Base-by-base conservation (phyloP, 2,329 filamentous ascomycete species). In the Verticillium tricorpus region DNA sequence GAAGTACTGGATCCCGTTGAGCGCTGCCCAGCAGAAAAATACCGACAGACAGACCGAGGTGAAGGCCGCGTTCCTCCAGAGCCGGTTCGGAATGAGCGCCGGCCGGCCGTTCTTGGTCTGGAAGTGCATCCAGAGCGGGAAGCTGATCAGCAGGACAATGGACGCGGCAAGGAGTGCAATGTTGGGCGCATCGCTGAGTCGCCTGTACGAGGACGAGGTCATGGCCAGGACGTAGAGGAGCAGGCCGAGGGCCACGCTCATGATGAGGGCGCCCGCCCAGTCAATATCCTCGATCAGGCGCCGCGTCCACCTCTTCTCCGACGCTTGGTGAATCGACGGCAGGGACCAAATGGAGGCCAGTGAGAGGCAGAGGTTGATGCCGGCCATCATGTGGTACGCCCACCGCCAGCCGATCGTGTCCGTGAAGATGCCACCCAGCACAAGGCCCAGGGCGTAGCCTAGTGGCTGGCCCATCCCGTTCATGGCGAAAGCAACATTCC, bases 1-100 rank as follows among this genome's bases (percentile, higher is more conserved):
- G 54, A 81, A 81, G n/a, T 78, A 75, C 63, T 83, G 78, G 40
- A 82, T 77, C 0, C 75, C 73, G 25, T 83, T 82, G 17, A 80
- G 65, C 0, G 77, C 78, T 0, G 77, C 80, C 70, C 75, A 81
- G 2, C 77, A 75, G 2, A 84, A 68, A 11, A 82, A 75, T 0
- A 84, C 77, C 1, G 78, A 78, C 1, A 83, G 67, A 63, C 85
- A 89, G 8, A 85, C 78, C 1, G 76, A 77, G 0, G 82, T 82
- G 64, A 88, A 89, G 2, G 81, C 73, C 0, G 72, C 69, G 34
- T 85, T 86, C 3, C 73, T 77, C 86, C 85, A 88, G 0, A 89
- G 71, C 0, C 77, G 79, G 64, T 88, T 88, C 0, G 86, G 85
- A 5, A 89, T 86, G 2, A 89, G 69, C 0, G 85, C 85, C 15